Base-by-base conservation (phyloP, 441 rosid species). In the Adansonia rubrostipa region DNA sequence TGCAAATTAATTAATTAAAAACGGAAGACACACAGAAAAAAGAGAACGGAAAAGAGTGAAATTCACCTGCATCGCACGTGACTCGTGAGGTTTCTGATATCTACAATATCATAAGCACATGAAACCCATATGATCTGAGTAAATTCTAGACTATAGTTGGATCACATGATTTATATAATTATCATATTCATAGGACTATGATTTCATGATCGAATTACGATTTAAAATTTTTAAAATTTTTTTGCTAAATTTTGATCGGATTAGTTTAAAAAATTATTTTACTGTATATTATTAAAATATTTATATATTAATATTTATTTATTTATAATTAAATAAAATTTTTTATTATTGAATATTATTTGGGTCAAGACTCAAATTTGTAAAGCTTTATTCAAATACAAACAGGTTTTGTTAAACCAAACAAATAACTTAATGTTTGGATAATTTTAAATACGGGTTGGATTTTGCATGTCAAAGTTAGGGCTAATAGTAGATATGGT, bases 81-180 rank as follows among this genome's bases (percentile, higher is more conserved):
- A 28, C 22, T 56, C 61, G 9, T 56, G 61, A 56, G 60, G 67
- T 24, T 10, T 17, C 33, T 64, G 45, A 2, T 50, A 15, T 22
- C 33, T 28, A 1, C 71, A 13, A 28, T 28, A 28, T 28, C 33
- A 28, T 28, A 61, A 72, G 11, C 80, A 66, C 75, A 65, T 77
- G 81, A 74, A 19, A 61, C 44, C 77, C 80, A 69, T 71, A 80
- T 83, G 82, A 76, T 73, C 17, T 36, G 78, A 44, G 73, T 78
- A 45, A 75, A 28, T 65, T 36, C 48, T 28, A 6, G 13, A 10
- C 64, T 51, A 11, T 22, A 22, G 36, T 19, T 58, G 8, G 15
- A 57, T 19, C 62, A 57, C 33, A 20, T 58, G 14, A 58, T 58
- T 58, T 58, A 20, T 20, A 58, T 28, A 28, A 20, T 58, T 58